Evolutionary conservation across 75 land plant species (phyloP), one percentile per base, ranked within the genome.

Genomic region (Cupressus sempervirens): DNA sequence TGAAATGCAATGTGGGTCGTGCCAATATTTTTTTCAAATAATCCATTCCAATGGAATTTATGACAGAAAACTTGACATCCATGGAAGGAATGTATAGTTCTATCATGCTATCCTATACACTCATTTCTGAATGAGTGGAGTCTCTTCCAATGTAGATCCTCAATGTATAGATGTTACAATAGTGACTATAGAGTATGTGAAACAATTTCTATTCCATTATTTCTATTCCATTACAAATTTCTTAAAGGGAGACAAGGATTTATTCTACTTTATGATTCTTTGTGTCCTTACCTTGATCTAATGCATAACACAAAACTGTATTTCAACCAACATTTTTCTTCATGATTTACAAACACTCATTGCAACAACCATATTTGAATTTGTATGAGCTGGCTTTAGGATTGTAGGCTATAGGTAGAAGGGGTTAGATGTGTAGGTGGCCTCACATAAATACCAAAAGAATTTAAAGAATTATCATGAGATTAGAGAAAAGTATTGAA

Each of bases 391-490:
- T 77, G 12, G 80, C 80, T 43, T 77, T 48, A 23, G 50, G 80
- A 40, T 94, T n/a, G n/a, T n/a, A n/a, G n/a, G n/a, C n/a, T n/a
- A n/a, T n/a, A n/a, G n/a, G 98, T 80, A 91, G 96, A 16, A 87
- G 87, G 56, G 75, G 91, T 86, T 93, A 93, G 26, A 74, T 96
- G 84, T 50, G 83, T 9, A 84, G 98, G 74, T 96, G 98, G 98
- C 98, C 98, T 70, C 86, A 93, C 80, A 89, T 96, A 85, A 94
- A 94, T 96, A 91, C 89, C 13, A 91, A 91, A 52, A 91, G 92
- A 85, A 91, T 91, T 83, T 90, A 91, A 54, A 83, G 92, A 45
- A 91, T 91, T 20, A 91, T 91, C 35, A 91, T 88, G 83, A 91
- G 90, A 8, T 86, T 91, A 83, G 92, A 91, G 92, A 88, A 91